These are phyloP conservation scores for Mortierella sp. DNA, from an alignment of 371 early-diverging fungal genomes.

Conservation along the genomic window DNA sequence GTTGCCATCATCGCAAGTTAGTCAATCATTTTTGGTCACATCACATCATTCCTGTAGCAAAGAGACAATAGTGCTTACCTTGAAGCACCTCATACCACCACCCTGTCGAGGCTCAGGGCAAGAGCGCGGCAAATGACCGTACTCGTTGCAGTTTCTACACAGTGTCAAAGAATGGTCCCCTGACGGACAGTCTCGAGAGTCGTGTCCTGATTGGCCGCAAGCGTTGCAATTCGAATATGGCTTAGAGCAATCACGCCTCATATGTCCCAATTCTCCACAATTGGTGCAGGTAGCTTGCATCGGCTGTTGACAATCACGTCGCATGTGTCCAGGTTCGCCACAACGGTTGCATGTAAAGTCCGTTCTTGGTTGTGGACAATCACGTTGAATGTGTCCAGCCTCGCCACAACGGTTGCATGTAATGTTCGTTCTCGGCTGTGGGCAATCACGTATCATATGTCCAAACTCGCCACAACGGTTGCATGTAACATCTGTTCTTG, in stretches of 20 bases:
- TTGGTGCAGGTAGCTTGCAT: constrained; percentile 66
- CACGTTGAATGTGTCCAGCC: constrained; percentile 23
- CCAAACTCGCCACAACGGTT: no score
- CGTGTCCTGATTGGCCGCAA: constrained; percentile 5
- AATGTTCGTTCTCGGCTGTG: constrained; percentile 56
- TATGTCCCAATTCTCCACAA: constrained; percentile 71
- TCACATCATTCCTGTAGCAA: background rate
- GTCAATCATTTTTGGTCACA: background rate
- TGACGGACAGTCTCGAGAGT: constrained; percentile 22
- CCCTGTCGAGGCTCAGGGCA: constrained; percentile 29
- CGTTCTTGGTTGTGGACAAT: constrained; percentile 35
- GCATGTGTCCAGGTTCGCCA: constrained; percentile 65
- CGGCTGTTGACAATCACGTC: constrained; percentile 59
- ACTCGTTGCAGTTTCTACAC: constrained; percentile 4
- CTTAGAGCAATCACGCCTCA: constrained; percentile 59
- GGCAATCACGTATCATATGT: constrained; percentile 58
- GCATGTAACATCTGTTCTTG: no score
- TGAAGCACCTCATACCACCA: constrained; percentile 9
- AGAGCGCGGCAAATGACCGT: constrained; percentile 37
- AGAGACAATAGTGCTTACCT: background rate
- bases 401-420: constrained; percentile 25
- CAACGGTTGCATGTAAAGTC: constrained; percentile 73
- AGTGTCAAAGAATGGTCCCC: no score
- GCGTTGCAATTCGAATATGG: background rate
- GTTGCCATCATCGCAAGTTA: background rate